Conservation (phyloP, 225 moss, liverwort and hornwort species). For the Asterella californica region DNA sequence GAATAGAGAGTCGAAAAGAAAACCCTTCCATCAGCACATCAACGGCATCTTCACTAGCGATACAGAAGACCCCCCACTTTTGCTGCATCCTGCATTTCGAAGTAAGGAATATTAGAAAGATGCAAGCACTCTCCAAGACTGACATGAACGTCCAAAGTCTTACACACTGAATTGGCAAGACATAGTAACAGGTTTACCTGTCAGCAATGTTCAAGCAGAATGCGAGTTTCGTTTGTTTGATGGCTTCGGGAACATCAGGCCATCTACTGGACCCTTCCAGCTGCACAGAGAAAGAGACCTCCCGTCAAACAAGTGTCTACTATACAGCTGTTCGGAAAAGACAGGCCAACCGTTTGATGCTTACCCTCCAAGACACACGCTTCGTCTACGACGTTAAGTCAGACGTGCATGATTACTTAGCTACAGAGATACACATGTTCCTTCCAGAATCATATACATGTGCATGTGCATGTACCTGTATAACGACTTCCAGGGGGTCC, state of each 20-base stretch:
- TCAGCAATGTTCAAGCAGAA: constrained; percentile 80
- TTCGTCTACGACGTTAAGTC: not conserved
- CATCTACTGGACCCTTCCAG: constrained; percentile 96
- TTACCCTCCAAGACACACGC: not conserved
- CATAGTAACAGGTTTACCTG: constrained; percentile 43
- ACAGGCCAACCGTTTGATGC: not conserved
- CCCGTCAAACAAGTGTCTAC: not conserved
- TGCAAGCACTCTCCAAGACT: not conserved
- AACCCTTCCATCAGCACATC: constrained; percentile 78
- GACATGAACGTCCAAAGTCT: not conserved
- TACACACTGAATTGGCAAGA: not conserved
- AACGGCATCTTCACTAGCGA: constrained; percentile 73
- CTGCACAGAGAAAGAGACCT: constrained; percentile 27
- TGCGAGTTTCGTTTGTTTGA: constrained; percentile 76
- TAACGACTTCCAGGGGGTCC: constrained; percentile 65
- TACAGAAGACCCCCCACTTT: constrained; percentile 55
- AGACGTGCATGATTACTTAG: not conserved
- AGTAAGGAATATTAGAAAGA: not conserved
- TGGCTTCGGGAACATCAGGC: constrained; percentile 78
- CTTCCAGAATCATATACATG: not conserved
- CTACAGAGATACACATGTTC: not conserved
- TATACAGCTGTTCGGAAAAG: not conserved
- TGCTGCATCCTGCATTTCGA: constrained; percentile 58
- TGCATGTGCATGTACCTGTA: constrained; percentile 43
- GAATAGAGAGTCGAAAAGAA: constrained; percentile 62